Evolutionary conservation across 805 yeast species (phyloP).

Genomic region (Kazachstania psychrophila): DNA sequence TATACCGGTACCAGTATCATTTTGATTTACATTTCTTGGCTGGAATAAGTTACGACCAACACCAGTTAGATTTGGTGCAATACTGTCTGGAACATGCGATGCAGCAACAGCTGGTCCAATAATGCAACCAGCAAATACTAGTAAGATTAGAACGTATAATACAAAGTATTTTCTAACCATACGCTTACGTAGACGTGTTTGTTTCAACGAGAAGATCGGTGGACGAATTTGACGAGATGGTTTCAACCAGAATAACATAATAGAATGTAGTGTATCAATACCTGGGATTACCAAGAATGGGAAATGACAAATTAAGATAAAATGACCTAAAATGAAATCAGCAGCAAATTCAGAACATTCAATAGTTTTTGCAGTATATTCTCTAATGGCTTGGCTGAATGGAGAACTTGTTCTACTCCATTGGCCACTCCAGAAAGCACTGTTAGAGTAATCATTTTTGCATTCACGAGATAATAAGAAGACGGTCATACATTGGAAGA

Average conservation of each 20-base stretch:
- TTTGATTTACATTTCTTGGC: conserved; percentile 71
- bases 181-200: conserved; percentile 90
- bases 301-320: conserved; percentile 75
- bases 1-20: conserved; percentile 61
- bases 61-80: conserved; percentile 31
- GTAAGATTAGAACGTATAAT: conserved; percentile 60
- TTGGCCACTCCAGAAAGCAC: conserved; percentile 99
- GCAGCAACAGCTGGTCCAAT: conserved; percentile 90
- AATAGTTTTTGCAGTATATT: conserved; percentile 82
- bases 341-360: conserved; percentile 94
- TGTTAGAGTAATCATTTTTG: conserved; percentile 87
- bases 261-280: conserved; percentile 94
- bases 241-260: conserved; percentile 96
- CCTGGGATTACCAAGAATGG: conserved; percentile 80
- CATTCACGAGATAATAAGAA: conserved; percentile 83
- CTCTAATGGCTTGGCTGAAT: conserved; percentile 92
- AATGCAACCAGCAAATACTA: conserved; percentile 63
- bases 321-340: conserved; percentile 88
- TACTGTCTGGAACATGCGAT: conserved; percentile 34
- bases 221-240: conserved; percentile 95
- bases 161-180: conserved; percentile 90
- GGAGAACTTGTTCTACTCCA: conserved; percentile 94
- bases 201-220: conserved; percentile 92
- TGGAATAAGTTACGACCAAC: conserved; percentile 66
- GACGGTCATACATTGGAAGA: conserved; percentile 76